These are phyloP conservation scores for Aspergillus olivimuriae DNA, from an alignment of 495 filamentous ascomycete species.

Conservation along the genomic window DNA sequence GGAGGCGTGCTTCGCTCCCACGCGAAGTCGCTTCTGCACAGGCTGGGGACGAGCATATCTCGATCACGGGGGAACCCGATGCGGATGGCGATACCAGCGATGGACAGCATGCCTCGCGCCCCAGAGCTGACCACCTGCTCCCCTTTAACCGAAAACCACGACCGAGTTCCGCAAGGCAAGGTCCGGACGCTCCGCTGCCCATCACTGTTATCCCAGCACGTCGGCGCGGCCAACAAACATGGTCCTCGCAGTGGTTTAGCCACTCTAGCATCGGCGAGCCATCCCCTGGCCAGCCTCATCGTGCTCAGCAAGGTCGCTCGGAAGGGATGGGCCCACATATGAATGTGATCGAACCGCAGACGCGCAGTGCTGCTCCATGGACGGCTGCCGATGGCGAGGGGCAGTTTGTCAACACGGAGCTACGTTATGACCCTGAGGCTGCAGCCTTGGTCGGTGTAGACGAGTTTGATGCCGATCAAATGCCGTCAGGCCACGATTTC, in stretches of 20 bases:
- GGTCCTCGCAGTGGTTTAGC: conserved; percentile 32
- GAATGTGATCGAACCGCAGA: conserved; percentile 36
- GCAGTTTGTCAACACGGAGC: conserved; percentile 21
- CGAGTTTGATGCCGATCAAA: conserved; percentile 3
- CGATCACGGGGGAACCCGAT: conserved; percentile 7
- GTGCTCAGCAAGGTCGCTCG: conserved; percentile 11
- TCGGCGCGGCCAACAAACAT: conserved; percentile 42
- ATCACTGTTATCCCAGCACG: conserved; percentile 66
- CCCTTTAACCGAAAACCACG: conserved; percentile 20
- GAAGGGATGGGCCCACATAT: conserved; percentile 25
- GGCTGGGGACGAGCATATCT: conserved; percentile 30
- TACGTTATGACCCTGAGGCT: conserved; percentile 41
- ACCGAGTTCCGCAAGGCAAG: conserved; percentile 20
- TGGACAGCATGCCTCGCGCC: conserved; percentile 12
- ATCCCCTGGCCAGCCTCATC: conserved; percentile 10
- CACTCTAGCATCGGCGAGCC: conserved; percentile 12
- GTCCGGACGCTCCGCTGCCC: conserved; percentile 37
- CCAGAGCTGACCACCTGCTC: conserved; percentile 27
- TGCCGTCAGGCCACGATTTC: background rate
- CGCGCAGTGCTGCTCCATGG: conserved; percentile 36
- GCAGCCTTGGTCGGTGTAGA: conserved; percentile 36
- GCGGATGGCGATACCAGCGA: conserved; percentile 16
- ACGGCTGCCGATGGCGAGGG: conserved; percentile 24
- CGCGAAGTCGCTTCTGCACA: conserved; percentile 48
- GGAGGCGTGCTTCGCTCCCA: conserved; percentile 46